phyloP scores from a whole-genome alignment of 768 basidiomycete genomes.

The Russula ochroleuca region DNA sequence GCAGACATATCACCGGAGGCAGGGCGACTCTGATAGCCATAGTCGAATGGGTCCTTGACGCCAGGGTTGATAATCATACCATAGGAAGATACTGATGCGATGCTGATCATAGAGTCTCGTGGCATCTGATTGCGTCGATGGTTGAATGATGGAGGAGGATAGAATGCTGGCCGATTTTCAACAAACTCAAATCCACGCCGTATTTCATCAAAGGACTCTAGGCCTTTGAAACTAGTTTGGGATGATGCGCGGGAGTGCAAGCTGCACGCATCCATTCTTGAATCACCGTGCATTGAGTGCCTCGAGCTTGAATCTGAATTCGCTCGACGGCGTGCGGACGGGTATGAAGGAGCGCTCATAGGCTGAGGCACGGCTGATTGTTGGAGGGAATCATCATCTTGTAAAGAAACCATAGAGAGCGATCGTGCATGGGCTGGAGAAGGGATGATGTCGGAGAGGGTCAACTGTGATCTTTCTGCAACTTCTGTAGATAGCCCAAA shows the following conservation, averaged over 20 bases:
- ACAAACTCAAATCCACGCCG: constrained; percentile 73
- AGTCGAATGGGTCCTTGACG: constrained; percentile 68
- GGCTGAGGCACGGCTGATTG: constrained; percentile 32
- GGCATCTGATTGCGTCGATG: constrained; percentile 41
- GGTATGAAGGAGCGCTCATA: constrained; percentile 32
- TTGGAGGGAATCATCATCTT: constrained; percentile 34
- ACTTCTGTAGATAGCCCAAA: constrained; percentile 45
- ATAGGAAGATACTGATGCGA: constrained; percentile 77
- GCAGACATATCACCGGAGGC: constrained; percentile 57
- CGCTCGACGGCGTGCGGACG: constrained; percentile 36
- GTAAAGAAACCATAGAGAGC: constrained; percentile 43
- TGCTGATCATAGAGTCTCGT: constrained; percentile 63
- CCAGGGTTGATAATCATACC: constrained; percentile 64
- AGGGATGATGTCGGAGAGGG: constrained; percentile 74
- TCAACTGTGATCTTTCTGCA: constrained; percentile 40
- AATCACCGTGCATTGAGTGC: constrained; percentile 30
- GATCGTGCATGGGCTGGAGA: constrained; percentile 50
- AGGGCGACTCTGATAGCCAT: constrained; percentile 50
- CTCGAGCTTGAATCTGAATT: constrained; percentile 46
- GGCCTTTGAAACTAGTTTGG: constrained; percentile 60
- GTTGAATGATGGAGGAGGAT: constrained; percentile 46
- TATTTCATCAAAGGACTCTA: constrained; percentile 76
- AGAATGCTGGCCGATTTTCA: constrained; percentile 58
- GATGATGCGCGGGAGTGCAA: constrained; percentile 43
- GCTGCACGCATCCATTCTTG: constrained; percentile 26